A percentile compares a stretch with the other conserved stretches of the same genome.
Conservation (phyloP, 106 monocot species). For the Platanthera guangdongensis region DNA sequence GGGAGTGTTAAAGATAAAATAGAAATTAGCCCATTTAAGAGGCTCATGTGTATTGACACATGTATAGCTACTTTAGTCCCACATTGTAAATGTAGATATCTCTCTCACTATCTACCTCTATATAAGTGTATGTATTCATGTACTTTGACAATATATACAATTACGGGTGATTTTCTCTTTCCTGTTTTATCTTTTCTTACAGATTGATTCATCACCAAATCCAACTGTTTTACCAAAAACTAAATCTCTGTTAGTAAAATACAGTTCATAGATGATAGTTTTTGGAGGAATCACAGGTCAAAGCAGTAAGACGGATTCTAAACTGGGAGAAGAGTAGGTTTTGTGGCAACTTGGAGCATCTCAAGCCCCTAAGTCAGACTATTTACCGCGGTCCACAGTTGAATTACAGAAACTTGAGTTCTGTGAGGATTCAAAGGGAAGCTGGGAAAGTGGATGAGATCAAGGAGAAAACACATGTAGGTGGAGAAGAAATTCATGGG, state of each 20-base stretch:
- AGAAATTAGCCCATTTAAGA: too few relatives aligned
- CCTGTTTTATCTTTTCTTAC: too few relatives aligned
- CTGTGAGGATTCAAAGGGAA: slow-evolving; percentile 13
- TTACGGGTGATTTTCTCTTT: too few relatives aligned
- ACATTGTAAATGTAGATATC: too few relatives aligned
- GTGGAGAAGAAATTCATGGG: slow-evolving; percentile 20
- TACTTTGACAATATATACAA: too few relatives aligned
- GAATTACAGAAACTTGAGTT: slow-evolving; percentile 11
- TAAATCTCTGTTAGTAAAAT: slow-evolving; percentile 5
- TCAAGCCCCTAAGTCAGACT: not conserved
- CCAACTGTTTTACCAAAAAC: slow-evolving; percentile 1
- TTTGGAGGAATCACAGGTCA: slow-evolving; percentile 7
- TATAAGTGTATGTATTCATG: too few relatives aligned
- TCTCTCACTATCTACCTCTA: too few relatives aligned
- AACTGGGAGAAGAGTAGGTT: slow-evolving; percentile 9
- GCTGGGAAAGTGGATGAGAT: slow-evolving; percentile 9
- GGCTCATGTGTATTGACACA: too few relatives aligned
- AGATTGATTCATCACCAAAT: slow-evolving; percentile 4
- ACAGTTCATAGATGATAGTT: not conserved
- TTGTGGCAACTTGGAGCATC: slow-evolving; percentile 1
- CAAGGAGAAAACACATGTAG: slow-evolving; percentile 23
- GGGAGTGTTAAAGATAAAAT: too few relatives aligned
- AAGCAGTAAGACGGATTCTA: slow-evolving; percentile 8
- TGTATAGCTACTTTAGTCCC: too few relatives aligned
- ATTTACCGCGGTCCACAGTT: slow-evolving; percentile 5